Conservation (phyloP, 768 basidiomycete genomes). For the Lactarius pseudohatsudake region DNA sequence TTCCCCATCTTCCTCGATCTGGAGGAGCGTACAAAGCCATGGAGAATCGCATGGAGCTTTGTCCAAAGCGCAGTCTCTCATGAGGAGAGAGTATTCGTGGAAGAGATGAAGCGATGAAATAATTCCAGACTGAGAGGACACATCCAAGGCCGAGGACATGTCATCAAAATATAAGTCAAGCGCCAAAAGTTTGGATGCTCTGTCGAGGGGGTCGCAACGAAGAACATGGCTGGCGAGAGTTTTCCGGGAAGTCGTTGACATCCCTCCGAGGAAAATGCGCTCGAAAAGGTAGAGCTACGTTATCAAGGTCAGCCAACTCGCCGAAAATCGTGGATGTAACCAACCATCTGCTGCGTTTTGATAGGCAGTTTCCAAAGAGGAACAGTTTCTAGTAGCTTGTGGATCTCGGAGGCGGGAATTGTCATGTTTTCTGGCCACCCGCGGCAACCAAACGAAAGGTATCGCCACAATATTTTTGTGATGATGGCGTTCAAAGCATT, state of each 20-base stretch:
- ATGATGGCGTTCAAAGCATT: conserved; percentile 35
- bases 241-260: neutral
- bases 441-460: conserved; percentile 20
- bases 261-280: neutral
- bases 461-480: conserved; percentile 41
- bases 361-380: neutral
- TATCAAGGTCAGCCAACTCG: neutral
- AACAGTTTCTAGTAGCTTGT: neutral
- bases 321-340: neutral
- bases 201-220: conserved; percentile 3
- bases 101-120: conserved; percentile 14
- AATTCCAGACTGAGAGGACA: conserved; percentile 12
- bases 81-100: conserved; percentile 13
- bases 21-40: conserved; percentile 16
- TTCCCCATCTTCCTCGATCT: conserved; percentile 16
- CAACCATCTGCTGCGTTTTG: conserved; percentile 1
- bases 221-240: conserved; percentile 10
- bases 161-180: conserved; percentile 17
- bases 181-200: conserved; percentile 5
- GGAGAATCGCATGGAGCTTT: conserved; percentile 10
- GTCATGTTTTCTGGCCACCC: conserved; percentile 2
- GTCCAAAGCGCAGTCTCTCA: conserved; percentile 13
- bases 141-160: conserved; percentile 18
- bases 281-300: conserved; percentile 17
- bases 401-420: neutral